Evolutionary conservation across 345 rosid species (phyloP).

Genomic region (Arabidopsis arenosa): DNA sequence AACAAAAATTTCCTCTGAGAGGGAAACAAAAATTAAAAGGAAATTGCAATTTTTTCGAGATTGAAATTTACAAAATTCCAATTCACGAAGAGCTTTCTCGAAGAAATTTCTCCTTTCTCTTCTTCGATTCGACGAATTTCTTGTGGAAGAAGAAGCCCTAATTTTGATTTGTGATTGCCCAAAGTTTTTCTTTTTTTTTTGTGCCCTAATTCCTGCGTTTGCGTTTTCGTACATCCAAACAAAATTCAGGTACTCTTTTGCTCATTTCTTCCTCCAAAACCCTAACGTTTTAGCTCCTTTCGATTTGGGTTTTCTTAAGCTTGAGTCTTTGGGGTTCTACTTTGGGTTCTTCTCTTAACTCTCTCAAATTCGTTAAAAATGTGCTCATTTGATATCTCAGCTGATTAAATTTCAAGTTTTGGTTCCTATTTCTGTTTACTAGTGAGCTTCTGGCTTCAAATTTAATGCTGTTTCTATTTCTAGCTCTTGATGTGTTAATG

Average conservation of each 20-base stretch:
- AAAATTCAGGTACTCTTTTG: constrained; percentile 54
- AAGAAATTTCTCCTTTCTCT: background rate
- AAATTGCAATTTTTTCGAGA: constrained; percentile 25
- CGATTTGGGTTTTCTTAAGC: constrained; percentile 37
- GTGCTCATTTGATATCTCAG: constrained; percentile 29
- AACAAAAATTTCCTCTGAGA: constrained; percentile 26
- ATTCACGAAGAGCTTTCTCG: constrained; percentile 2
- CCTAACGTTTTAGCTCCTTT: constrained; percentile 52
- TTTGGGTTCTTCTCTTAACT: constrained; percentile 17
- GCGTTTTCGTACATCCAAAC: constrained; percentile 18
- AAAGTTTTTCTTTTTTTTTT: background rate
- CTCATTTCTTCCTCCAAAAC: constrained; percentile 40
- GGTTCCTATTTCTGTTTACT: background rate
- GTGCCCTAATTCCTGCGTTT: constrained; percentile 57
- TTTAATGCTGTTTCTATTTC: constrained; percentile 29
- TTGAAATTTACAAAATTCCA: background rate
- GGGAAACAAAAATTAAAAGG: constrained; percentile 37
- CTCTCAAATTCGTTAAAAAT: constrained; percentile 11
- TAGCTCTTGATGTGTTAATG: constrained; percentile 2
- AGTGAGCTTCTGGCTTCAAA: background rate
- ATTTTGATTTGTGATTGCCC: constrained; percentile 25
- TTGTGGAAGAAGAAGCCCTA: constrained; percentile 47
- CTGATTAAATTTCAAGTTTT: constrained; percentile 23
- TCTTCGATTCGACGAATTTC: constrained; percentile 17
- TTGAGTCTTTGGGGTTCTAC: constrained; percentile 18